Evolutionary conservation across 2,329 filamentous ascomycete genomes (phyloP), one percentile per base, ranked within the genome.

Genomic region (Ceratocystis colombiana): DNA sequence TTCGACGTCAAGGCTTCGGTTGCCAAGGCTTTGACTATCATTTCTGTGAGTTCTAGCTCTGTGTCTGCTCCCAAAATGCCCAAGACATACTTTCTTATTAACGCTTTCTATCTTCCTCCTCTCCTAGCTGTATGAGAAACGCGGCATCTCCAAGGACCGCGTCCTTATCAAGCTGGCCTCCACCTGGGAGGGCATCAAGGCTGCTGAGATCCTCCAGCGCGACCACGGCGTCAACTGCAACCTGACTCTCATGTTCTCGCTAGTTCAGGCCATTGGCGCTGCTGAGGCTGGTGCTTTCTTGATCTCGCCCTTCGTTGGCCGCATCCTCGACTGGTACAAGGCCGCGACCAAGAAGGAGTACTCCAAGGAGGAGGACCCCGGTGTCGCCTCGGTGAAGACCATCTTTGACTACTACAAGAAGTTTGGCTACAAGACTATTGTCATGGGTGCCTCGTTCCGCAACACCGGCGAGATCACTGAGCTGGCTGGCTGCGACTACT

Each of bases 371-470:
- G 89, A 96, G 77, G 94, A 99, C 82, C 94, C 94, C 67, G 94
- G 94, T 82, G 94, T 99, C 78, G 84, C 90, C 81, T 93, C 88
- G 71, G 94, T 99, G 75, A 84, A 93, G 84, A 76, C 74, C 78
- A 99, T 99, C 82, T 99, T 88, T 87, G 94, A 99, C 86, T 99
- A 99, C 89, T 99, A 99, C 88, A 99, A 99, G 90, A 97, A 97
- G 85, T 90, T 82, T 78, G 90, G 89, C 78, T 96, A 99, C 88
- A 96, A 96, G 74, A 99, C 94, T 78, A 96, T 97, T 73, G 94
- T 99, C 79, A 99, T 99, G 94, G 94, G 94, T 75, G 94, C 94
- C 72, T 96, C 92, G 50, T 99, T 99, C 90, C 87, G 94, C 77
- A 97, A 88, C 83, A 81, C 81, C 70, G 94, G 94, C 74, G 94